Evolutionary conservation across 1,284 basidiomycete genomes (phyloP).

Genomic region (Irpex lacteus): DNA sequence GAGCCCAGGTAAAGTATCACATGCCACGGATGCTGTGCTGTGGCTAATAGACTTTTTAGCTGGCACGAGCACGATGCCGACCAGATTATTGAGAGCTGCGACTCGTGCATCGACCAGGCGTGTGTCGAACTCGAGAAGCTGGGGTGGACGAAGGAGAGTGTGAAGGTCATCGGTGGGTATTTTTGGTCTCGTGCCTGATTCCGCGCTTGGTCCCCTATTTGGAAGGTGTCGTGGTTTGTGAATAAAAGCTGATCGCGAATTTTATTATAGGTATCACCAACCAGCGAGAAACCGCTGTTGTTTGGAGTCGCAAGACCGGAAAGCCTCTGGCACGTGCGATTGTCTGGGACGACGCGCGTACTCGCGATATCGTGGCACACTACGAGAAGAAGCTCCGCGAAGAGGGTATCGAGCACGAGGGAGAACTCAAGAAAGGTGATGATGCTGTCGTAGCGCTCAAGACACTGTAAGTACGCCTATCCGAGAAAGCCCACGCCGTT

Average conservation of each 20-base stretch:
- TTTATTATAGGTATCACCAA: slow-evolving; percentile 88
- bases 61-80: slow-evolving; percentile 96
- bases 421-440: slow-evolving; percentile 64
- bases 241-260: neutral
- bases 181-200: slow-evolving; percentile 11
- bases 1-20: slow-evolving; percentile 62
- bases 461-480: slow-evolving; percentile 53
- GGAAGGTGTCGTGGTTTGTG: slow-evolving; percentile 7
- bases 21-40: neutral
- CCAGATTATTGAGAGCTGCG: slow-evolving; percentile 80
- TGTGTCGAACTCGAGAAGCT: slow-evolving; percentile 70
- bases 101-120: slow-evolving; percentile 77
- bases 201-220: slow-evolving; percentile 6
- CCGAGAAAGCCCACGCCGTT: slow-evolving; percentile 8
- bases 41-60: slow-evolving; percentile 33
- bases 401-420: slow-evolving; percentile 77
- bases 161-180: slow-evolving; percentile 86
- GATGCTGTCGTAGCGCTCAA: slow-evolving; percentile 68
- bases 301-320: slow-evolving; percentile 90
- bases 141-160: slow-evolving; percentile 74
- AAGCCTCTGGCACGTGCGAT: slow-evolving; percentile 88
- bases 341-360: slow-evolving; percentile 96
- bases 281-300: slow-evolving; percentile 95
- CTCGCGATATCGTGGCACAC: slow-evolving; percentile 78
- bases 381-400: slow-evolving; percentile 73